Conservation (phyloP, 106 monocot genomes). For the Acorus gramineus region DNA sequence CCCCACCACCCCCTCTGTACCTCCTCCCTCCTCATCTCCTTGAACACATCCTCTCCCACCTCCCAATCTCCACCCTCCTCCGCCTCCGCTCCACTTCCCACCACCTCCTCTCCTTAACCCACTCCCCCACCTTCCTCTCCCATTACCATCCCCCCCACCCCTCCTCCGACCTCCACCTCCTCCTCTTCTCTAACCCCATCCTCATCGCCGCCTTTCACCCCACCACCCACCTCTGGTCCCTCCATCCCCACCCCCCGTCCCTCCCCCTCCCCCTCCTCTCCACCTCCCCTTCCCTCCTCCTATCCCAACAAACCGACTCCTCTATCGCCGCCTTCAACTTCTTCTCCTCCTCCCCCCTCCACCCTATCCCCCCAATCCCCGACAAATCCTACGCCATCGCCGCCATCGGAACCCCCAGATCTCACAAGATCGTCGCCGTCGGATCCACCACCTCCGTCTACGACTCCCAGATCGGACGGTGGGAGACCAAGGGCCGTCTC, state of each 20-base stretch:
- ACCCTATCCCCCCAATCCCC: neutral
- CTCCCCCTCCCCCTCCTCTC: conserved; percentile 1
- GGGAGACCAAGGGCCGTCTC: conserved; percentile 10
- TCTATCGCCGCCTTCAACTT: neutral
- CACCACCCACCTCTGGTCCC: neutral
- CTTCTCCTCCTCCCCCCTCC: neutral
- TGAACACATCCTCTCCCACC: too few species aligned
- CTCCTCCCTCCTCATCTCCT: too few species aligned
- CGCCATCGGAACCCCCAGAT: neutral
- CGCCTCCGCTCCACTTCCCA: too few species aligned
- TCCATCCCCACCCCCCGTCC: neutral
- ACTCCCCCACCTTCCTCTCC: too few species aligned
- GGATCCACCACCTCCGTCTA: conserved; percentile 4
- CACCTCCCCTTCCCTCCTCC: neutral
- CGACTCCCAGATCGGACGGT: conserved; percentile 4
- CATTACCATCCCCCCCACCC: too few species aligned
- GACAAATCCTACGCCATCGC: conserved; percentile 1
- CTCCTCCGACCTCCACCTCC: too few species aligned
- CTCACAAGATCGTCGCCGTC: conserved; percentile 14
- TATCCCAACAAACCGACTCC: neutral
- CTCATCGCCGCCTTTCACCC: neutral
- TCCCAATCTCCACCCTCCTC: too few species aligned
- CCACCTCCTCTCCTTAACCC: too few species aligned
- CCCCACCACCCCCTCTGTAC: too few species aligned
- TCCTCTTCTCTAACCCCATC: too few species aligned